Evolutionary conservation across 2,329 filamentous ascomycete species (phyloP), one percentile per base, ranked within the genome.

Genomic region (Pseudogymnoascus sp.): DNA sequence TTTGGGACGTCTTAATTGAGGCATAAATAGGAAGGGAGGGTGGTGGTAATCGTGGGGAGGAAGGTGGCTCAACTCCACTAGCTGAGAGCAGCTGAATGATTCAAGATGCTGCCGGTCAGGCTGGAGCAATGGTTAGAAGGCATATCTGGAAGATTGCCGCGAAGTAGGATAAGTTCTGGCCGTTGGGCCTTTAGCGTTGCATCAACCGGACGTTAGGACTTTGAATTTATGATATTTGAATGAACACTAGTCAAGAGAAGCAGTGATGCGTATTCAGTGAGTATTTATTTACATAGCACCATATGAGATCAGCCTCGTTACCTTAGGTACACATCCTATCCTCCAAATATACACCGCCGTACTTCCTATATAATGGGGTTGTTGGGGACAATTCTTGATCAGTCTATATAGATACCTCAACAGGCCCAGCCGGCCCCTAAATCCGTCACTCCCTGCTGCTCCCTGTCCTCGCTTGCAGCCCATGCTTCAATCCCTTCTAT

Each of bases 1-100:
- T 95, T 69, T 95, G 91, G 90, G 79, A 87, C 59, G 76, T 91
- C 66, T 75, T 93, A 70, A 72, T 80, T 61, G 74, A 72, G 42
- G 61, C 61, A 3, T 60, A 60, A 31, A 60, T 56, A 21, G 28
- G 49, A 12, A 34, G 14, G 49, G 16, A 23, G 2, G 21, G 21
- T 23, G 21, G 21, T 23, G 21, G 21, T 23, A 23, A 23, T 56
- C 18, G 9, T 34, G 49, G 49, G 14, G 16, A 7, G 49, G 49
- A 56, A 56, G 49, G 49, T 56, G 49, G 49, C 49, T 56, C 49
- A 56, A 56, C 49, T 56, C 49, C 49, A 56, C 49, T 18, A 56
- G 49, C 28, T 56, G 49, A 36, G n/a, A 56, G 49, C 28, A 56
- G 49, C 49, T 21, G 28, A 56, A 56, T 14, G 8, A 21, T 21